A percentile compares a stretch with the other conserved stretches of the same genome.
Evolutionary conservation across 2,329 filamentous ascomycete species (phyloP).

Genomic region (Thelonectria olida): DNA sequence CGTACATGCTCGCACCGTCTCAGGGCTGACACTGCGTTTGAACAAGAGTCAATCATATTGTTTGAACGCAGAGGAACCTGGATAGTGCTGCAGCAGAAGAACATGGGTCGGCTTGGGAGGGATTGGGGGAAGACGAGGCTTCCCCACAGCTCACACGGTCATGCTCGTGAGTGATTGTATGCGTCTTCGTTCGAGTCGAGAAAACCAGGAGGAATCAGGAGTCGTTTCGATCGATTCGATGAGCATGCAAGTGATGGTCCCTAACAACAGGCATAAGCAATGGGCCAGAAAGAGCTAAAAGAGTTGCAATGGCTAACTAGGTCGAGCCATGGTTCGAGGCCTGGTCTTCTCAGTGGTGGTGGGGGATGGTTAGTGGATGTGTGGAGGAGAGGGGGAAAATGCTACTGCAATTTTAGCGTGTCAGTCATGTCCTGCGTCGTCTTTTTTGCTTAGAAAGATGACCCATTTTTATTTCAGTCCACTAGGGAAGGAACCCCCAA

Average conservation of each 20-base stretch:
- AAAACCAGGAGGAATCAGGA: neutral
- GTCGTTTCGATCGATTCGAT: neutral
- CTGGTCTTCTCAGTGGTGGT: neutral
- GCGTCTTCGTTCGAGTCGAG: neutral
- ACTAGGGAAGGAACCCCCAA: slow-evolving; percentile 19
- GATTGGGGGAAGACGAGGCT: neutral
- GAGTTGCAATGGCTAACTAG: neutral
- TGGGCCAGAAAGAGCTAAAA: neutral
- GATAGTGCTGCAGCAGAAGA: neutral
- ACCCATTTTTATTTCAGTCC: neutral
- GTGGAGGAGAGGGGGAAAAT: slow-evolving; percentile 1
- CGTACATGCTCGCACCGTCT: neutral
- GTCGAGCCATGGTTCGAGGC: neutral
- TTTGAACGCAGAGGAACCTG: slow-evolving; percentile 4
- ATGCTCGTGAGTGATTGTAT: neutral
- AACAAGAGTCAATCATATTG: neutral
- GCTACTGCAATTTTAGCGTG: neutral
- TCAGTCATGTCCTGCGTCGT: neutral
- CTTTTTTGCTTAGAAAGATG: neutral
- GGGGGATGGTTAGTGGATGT: neutral
- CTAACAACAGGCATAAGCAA: too few relatives aligned
- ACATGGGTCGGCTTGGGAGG: neutral
- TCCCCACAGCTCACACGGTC: neutral
- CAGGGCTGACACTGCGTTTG: neutral
- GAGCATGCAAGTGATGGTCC: too few relatives aligned